phyloP scores from a whole-genome alignment of 2,329 filamentous ascomycete species.

The Penicillium olsonii region DNA sequence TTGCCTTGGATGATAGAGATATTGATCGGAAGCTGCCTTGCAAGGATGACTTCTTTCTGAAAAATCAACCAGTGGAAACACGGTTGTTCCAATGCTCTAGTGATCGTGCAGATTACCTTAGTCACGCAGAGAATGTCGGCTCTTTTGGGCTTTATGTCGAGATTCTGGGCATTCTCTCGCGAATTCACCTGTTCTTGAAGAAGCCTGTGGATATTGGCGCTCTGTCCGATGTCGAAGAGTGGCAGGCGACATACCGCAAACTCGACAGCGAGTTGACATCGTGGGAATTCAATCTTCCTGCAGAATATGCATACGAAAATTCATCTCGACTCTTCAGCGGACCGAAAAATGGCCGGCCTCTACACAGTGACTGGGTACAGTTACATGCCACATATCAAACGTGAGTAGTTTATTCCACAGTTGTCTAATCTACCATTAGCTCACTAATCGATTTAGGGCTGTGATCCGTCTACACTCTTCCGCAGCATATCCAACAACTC shows the following conservation, averaged over 20 bases:
- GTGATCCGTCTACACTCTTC: slow-evolving; percentile 90
- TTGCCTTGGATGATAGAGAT: slow-evolving; percentile 83
- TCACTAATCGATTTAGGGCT: slow-evolving; percentile 52
- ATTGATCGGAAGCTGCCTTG: slow-evolving; percentile 86
- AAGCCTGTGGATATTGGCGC: slow-evolving; percentile 86
- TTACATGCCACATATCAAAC: slow-evolving; percentile 88
- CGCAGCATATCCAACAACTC: slow-evolving; percentile 85
- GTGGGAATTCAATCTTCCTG: slow-evolving; percentile 82
- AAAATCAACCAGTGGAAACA: slow-evolving; percentile 81
- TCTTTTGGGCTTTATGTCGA: slow-evolving; percentile 90
- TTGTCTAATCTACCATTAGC: background rate
- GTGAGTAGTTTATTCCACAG: slow-evolving; percentile 42
- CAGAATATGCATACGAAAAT: slow-evolving; percentile 72
- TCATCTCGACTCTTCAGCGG: slow-evolving; percentile 74
- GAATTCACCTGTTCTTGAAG: slow-evolving; percentile 86
- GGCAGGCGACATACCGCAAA: slow-evolving; percentile 84
- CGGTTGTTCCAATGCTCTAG: slow-evolving; percentile 69
- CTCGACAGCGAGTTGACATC: slow-evolving; percentile 76
- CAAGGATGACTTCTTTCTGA: slow-evolving; percentile 80
- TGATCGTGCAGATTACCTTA: slow-evolving; percentile 61
- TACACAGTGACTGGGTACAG: slow-evolving; percentile 87
- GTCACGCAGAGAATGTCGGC: slow-evolving; percentile 77
- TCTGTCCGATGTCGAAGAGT: slow-evolving; percentile 79
- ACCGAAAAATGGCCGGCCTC: slow-evolving; percentile 63
- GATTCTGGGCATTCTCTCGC: slow-evolving; percentile 80